Percentiles rank a stretch among this genome's conserved stretches.
Evolutionary conservation across 2,329 filamentous ascomycete genomes (phyloP).

Genomic region (Clarireedia sp.): DNA sequence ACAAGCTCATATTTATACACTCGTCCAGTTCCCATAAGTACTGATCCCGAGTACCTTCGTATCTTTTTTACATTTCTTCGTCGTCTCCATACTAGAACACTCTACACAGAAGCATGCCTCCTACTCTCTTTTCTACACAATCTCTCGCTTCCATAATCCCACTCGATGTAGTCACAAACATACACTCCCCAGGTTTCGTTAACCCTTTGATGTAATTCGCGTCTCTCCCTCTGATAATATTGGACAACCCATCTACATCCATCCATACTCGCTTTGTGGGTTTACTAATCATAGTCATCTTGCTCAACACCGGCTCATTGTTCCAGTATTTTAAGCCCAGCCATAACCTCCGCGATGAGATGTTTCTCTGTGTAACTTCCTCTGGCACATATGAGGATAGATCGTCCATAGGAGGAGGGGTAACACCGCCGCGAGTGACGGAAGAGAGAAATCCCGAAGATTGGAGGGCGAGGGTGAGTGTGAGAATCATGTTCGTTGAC

Average conservation of each 20-base stretch:
- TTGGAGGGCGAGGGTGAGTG: conserved; percentile 56
- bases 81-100: conserved; percentile 36
- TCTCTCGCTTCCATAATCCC: conserved; percentile 63
- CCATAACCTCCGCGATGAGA: conserved; percentile 58
- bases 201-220: conserved; percentile 55
- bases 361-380: conserved; percentile 49
- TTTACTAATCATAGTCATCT: conserved; percentile 57
- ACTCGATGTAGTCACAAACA: conserved; percentile 60
- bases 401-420: conserved; percentile 43
- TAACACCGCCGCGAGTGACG: conserved; percentile 55
- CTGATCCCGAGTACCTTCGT: neutral
- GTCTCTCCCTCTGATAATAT: conserved; percentile 50
- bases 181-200: conserved; percentile 57
- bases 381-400: conserved; percentile 41
- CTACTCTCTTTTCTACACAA: conserved; percentile 61
- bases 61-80: neutral
- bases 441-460: conserved; percentile 60
- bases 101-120: conserved; percentile 59
- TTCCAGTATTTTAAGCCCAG: conserved; percentile 69
- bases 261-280: conserved; percentile 60
- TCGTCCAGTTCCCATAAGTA: conserved; percentile 4
- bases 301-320: conserved; percentile 58
- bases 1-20: conserved; percentile 1
- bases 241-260: conserved; percentile 46
- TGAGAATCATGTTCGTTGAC: conserved; percentile 58